phyloP scores from a whole-genome alignment of 176 grass and related monocot species.

The Oryza longistaminata region DNA sequence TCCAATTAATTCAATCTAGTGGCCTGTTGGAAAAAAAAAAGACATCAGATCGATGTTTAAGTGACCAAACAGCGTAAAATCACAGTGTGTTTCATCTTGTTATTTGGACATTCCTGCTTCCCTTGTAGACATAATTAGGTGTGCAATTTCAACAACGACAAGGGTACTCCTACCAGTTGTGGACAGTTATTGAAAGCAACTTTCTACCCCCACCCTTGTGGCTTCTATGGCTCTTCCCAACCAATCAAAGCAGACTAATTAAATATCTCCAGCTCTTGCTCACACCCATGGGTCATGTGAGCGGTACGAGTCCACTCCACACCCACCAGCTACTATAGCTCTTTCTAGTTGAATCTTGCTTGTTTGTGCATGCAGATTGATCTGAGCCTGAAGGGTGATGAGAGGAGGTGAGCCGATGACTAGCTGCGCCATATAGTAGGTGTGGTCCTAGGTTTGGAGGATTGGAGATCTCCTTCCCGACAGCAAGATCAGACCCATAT shows the following conservation, averaged over 20 bases:
- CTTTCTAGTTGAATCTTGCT: conserved; percentile 41
- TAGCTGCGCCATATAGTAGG: neutral
- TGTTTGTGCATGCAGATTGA: neutral
- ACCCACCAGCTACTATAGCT: conserved; percentile 5
- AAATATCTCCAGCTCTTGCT: conserved; percentile 44
- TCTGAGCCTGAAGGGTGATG: neutral
- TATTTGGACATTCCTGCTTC: neutral
- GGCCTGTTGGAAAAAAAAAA: neutral
- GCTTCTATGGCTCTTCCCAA: conserved; percentile 11
- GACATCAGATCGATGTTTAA: no score
- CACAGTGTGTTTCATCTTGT: neutral
- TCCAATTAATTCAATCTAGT: neutral
- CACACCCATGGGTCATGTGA: conserved; percentile 40
- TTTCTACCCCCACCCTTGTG: conserved; percentile 31
- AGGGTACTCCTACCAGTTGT: neutral
- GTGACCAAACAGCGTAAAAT: no score
- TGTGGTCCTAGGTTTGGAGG: conserved; percentile 53
- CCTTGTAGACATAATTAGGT: conserved; percentile 9
- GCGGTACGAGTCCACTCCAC: conserved; percentile 24
- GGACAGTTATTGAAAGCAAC: conserved; percentile 24
- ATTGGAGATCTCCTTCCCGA: conserved; percentile 57
- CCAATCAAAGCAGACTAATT: conserved; percentile 15
- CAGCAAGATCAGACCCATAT: conserved; percentile 58
- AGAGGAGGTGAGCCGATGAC: neutral
- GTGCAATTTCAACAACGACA: conserved; percentile 30